phyloP scores from a whole-genome alignment of 2,329 filamentous ascomycete species.

The Colletotrichum echinochloae region DNA sequence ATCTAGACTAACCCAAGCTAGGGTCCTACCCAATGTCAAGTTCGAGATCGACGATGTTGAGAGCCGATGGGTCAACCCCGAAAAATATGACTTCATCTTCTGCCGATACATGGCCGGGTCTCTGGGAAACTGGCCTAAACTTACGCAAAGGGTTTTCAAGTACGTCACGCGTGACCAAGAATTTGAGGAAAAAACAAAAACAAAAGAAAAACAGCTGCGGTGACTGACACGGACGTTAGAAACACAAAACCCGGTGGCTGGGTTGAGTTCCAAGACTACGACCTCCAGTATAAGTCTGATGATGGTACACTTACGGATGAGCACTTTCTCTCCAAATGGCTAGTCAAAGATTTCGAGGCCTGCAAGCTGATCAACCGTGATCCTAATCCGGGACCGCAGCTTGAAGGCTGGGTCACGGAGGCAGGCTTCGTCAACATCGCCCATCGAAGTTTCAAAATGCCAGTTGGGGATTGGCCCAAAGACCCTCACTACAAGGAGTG shows the following conservation, averaged over 20 bases:
- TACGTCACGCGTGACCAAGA: background rate
- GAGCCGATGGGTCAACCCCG: constrained; percentile 54
- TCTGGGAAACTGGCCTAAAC: constrained; percentile 24
- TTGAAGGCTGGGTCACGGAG: constrained; percentile 47
- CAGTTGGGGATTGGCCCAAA: constrained; percentile 50
- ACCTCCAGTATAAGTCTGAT: constrained; percentile 45
- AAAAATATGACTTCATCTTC: constrained; percentile 51
- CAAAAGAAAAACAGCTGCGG: background rate
- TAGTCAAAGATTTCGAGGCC: constrained; percentile 42
- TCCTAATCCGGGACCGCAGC: constrained; percentile 43
- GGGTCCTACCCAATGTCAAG: constrained; percentile 71
- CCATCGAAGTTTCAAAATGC: constrained; percentile 50
- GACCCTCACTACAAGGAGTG: constrained; percentile 45
- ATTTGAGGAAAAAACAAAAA: too few species aligned
- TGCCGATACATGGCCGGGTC: constrained; percentile 29
- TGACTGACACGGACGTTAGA: constrained; percentile 36
- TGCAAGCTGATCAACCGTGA: constrained; percentile 42
- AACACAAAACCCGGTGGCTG: constrained; percentile 53
- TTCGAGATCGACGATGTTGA: constrained; percentile 76
- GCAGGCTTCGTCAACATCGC: constrained; percentile 50
- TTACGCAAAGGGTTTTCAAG: constrained; percentile 17
- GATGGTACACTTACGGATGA: constrained; percentile 45
- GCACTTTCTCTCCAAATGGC: constrained; percentile 39
- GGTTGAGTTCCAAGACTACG: constrained; percentile 48
- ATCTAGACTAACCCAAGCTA: background rate